Base-by-base conservation (phyloP, 768 basidiomycete genomes). In the Punctularia strigosozonata region DNA sequence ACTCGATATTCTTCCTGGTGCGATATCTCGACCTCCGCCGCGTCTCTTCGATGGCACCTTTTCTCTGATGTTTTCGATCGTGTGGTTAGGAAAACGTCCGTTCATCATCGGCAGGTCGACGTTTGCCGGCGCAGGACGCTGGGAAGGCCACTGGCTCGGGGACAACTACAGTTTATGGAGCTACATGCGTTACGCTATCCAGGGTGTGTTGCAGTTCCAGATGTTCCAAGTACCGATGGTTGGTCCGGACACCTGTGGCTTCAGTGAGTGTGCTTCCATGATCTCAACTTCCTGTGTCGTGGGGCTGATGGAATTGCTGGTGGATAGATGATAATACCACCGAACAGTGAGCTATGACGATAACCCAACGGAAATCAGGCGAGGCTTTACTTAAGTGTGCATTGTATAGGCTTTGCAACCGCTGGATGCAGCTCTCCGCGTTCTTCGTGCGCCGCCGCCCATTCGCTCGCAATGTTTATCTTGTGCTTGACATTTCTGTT, bases 401-500 rank as follows among this genome's bases (percentile, higher is more conserved):
- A n/a, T n/a, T n/a, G n/a, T n/a, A n/a, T n/a, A n/a, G n/a, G 53
- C 66, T 89, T 6, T 83, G 82, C 57, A 78, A 77, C 44, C 71
- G 86, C 14, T 89, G 86, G 86, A 86, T 84, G 83, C 77, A 80
- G 53, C 68, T 87, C n/a, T 67, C 80, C 3, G 85, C 84, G 2
- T 88, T 88, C 54, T 69, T 70, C 20, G n/a, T n/a, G n/a, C n/a
- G n/a, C n/a, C n/a, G n/a, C n/a, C n/a, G n/a, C n/a, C n/a, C n/a
- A n/a, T n/a, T n/a, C n/a, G n/a, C n/a, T n/a, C n/a, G n/a, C n/a
- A n/a, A n/a, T n/a, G n/a, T n/a, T n/a, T n/a, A n/a, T n/a, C n/a
- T n/a, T n/a, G n/a, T n/a, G n/a, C n/a, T n/a, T n/a, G n/a, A n/a
- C n/a, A n/a, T n/a, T n/a, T n/a, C n/a, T n/a, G n/a, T n/a, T n/a